Conservation (phyloP, 306 rosid genomes). For the Herpetospermum pedunculosum region DNA sequence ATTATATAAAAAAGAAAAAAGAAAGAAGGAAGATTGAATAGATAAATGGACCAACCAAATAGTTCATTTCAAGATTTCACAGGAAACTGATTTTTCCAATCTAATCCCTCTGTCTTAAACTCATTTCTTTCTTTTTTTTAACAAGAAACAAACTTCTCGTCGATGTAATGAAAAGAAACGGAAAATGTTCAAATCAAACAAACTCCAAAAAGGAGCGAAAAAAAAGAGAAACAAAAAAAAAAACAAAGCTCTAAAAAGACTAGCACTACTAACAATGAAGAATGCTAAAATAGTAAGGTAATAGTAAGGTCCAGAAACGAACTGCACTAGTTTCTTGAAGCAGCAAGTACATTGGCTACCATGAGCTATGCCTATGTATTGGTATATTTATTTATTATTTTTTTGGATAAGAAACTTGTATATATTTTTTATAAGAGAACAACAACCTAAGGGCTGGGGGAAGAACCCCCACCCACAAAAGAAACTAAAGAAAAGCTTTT, state of each 20-base stretch:
- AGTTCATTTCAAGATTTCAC: neutral
- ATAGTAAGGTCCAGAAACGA: neutral
- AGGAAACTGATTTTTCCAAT: neutral
- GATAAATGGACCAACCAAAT: neutral
- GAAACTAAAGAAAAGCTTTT: no score
- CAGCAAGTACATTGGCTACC: neutral
- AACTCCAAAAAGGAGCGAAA: neutral
- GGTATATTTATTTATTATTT: no score
- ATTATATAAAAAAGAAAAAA: neutral
- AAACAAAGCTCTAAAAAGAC: neutral
- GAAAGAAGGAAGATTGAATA: neutral
- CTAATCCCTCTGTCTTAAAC: neutral
- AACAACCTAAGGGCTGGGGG: no score
- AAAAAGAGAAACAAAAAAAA: no score
- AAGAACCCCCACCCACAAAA: no score
- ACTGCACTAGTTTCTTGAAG: neutral
- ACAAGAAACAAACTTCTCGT: neutral
- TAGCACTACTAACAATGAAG: neutral
- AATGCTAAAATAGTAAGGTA: neutral
- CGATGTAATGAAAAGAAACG: neutral
- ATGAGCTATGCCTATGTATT: no score
- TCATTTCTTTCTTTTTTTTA: neutral
- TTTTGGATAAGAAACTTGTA: no score
- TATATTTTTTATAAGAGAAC: no score
- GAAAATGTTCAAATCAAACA: neutral